Conservation (phyloP, 306 rosid species). For the Lotus japonicus region DNA sequence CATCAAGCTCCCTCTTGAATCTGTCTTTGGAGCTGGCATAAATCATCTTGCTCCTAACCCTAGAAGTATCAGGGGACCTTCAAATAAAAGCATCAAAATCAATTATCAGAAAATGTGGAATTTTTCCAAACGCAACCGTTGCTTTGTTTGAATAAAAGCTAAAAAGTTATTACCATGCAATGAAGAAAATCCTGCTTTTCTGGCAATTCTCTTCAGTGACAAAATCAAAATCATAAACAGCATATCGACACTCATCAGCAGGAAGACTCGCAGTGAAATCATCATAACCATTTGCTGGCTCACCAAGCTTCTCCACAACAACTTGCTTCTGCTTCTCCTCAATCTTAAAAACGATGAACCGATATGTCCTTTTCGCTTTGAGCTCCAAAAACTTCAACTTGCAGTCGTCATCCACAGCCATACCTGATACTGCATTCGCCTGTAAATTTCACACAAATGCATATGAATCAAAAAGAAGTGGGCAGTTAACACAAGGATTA, state of each 20-base stretch:
- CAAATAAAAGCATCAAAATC: constrained; percentile 23
- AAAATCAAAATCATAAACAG: constrained; percentile 78
- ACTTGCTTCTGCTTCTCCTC: constrained; percentile 91
- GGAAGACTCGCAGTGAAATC: constrained; percentile 72
- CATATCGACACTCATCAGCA: constrained; percentile 75
- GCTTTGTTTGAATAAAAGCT: constrained; percentile 1
- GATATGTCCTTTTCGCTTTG: constrained; percentile 69
- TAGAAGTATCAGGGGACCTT: constrained; percentile 78
- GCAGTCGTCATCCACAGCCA: constrained; percentile 83
- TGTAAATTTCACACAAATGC: constrained; percentile 20
- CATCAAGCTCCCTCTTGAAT: constrained; percentile 93
- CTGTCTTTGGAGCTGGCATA: constrained; percentile 91
- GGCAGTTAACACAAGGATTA: neutral
- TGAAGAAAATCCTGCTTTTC: constrained; percentile 76
- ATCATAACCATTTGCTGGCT: constrained; percentile 60
- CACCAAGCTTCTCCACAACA: constrained; percentile 75
- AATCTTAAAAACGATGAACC: constrained; percentile 66
- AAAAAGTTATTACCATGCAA: constrained; percentile 56
- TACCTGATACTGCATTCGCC: constrained; percentile 83
- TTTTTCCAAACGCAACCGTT: neutral
- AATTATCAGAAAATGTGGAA: neutral
- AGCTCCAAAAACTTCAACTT: constrained; percentile 70
- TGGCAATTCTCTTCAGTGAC: constrained; percentile 69
- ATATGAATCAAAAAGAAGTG: neutral
- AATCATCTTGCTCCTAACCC: constrained; percentile 90